These are phyloP conservation scores for Colletotrichum graminicola DNA, from an alignment of 2,329 filamentous ascomycete species.

Conservation along the genomic window DNA sequence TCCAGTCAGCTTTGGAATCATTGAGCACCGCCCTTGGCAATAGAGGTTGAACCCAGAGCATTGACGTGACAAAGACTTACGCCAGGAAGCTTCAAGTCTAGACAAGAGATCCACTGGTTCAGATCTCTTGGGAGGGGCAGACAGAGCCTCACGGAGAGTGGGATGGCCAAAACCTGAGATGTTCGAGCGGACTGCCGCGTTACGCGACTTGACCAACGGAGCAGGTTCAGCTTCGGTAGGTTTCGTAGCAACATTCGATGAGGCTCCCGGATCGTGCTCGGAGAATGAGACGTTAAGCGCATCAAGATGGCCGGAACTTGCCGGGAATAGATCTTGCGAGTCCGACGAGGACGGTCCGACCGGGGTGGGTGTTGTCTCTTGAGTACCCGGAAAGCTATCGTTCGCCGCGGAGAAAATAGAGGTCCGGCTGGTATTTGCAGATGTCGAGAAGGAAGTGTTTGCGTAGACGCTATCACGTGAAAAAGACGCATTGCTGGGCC, in stretches of 20 bases:
- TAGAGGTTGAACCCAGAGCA: background rate
- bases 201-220: background rate
- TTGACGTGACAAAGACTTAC: background rate
- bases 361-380: conserved; percentile 22
- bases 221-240: background rate
- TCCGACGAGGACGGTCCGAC: background rate
- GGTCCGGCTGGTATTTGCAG: conserved; percentile 20
- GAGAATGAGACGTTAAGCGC: conserved; percentile 24
- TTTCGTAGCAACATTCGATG: background rate
- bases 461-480: background rate
- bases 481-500: background rate
- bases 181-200: background rate
- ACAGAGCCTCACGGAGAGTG: background rate
- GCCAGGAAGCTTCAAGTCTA: conserved; percentile 24
- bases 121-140: background rate
- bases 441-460: background rate
- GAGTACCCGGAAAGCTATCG: background rate
- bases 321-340: conserved; percentile 26
- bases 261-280: conserved; percentile 8
- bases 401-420: conserved; percentile 14
- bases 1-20: background rate
- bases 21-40: no score
- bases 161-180: background rate
- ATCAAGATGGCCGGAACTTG: conserved; percentile 19
- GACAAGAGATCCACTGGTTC: conserved; percentile 28